Evolutionary conservation across 2,329 filamentous ascomycete species (phyloP).

Genomic region (Neophaeococcomyces mojaviensis): DNA sequence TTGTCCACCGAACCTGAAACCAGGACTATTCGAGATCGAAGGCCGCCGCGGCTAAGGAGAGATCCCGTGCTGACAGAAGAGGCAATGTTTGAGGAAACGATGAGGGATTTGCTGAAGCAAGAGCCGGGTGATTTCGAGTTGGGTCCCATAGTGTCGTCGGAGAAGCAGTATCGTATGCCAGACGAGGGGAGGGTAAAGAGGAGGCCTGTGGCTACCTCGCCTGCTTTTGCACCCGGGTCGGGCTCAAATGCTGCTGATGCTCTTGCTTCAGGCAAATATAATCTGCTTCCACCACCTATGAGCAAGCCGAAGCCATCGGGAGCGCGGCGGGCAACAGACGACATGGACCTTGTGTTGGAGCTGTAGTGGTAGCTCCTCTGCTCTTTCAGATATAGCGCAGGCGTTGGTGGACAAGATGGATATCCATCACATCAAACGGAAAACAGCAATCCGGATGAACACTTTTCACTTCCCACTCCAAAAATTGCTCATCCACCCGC

Average conservation of each 20-base stretch:
- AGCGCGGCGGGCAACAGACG: neutral
- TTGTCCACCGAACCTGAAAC: slow-evolving; percentile 34
- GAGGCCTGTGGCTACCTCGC: slow-evolving; percentile 5
- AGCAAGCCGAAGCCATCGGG: slow-evolving; percentile 2
- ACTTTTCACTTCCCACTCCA: slow-evolving; percentile 18
- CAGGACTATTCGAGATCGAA: slow-evolving; percentile 1
- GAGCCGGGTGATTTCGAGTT: slow-evolving; percentile 33
- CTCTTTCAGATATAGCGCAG: slow-evolving; percentile 13
- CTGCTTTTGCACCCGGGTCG: neutral
- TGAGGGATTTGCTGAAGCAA: slow-evolving; percentile 42
- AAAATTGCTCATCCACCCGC: slow-evolving; percentile 2
- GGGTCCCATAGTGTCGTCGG: slow-evolving; percentile 52
- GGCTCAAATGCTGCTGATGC: neutral
- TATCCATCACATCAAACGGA: slow-evolving; percentile 17
- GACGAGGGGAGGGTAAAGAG: slow-evolving; percentile 29
- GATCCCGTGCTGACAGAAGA: slow-evolving; percentile 30
- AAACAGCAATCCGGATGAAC: slow-evolving; percentile 3
- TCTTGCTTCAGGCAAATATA: slow-evolving; percentile 1
- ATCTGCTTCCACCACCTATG: slow-evolving; percentile 9
- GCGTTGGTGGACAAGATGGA: slow-evolving; percentile 13
- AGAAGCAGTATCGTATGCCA: slow-evolving; percentile 48
- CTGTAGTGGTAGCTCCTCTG: neutral
- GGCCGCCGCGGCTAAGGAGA: slow-evolving; percentile 23
- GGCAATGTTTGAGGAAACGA: slow-evolving; percentile 49
- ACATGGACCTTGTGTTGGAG: slow-evolving; percentile 13